A percentile compares a stretch with the other conserved stretches of the same genome.
phyloP scores from a whole-genome alignment of 441 rosid species.

The Euphorbia celastroides region DNA sequence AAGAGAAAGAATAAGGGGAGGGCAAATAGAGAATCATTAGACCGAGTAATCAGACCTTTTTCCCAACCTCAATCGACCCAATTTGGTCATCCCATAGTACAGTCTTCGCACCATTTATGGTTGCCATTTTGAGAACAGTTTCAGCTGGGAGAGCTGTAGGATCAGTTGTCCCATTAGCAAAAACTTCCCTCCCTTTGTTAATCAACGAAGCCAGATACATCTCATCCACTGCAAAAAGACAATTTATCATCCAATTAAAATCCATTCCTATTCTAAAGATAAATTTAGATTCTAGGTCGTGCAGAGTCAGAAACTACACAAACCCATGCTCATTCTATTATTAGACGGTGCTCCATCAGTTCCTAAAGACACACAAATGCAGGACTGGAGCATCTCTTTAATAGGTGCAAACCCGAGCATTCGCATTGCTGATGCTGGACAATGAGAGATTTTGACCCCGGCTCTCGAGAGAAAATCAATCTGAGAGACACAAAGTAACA shows the following conservation, averaged over 20 bases:
- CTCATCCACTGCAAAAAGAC: slow-evolving; percentile 54
- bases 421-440: slow-evolving; percentile 75
- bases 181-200: slow-evolving; percentile 58
- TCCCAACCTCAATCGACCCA: slow-evolving; percentile 66
- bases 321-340: slow-evolving; percentile 82
- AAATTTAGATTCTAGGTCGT: background rate
- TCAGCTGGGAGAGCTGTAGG: slow-evolving; percentile 70
- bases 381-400: slow-evolving; percentile 58
- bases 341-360: slow-evolving; percentile 84
- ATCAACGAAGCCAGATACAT: slow-evolving; percentile 69
- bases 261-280: background rate
- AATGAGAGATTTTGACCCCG: slow-evolving; percentile 69
- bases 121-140: slow-evolving; percentile 53
- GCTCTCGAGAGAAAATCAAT: slow-evolving; percentile 56
- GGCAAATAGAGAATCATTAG: slow-evolving; percentile 1
- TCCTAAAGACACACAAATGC: slow-evolving; percentile 63
- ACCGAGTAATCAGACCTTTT: slow-evolving; percentile 41
- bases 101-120: slow-evolving; percentile 64
- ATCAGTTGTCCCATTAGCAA: slow-evolving; percentile 43
- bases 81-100: slow-evolving; percentile 72
- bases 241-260: slow-evolving; percentile 9
- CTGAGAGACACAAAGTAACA: slow-evolving; percentile 23
- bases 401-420: slow-evolving; percentile 75
- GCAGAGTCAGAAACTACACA: slow-evolving; percentile 22
- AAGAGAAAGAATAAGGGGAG: background rate